Conservation (phyloP, 306 rosid genomes). For the Crotalaria pallida region DNA sequence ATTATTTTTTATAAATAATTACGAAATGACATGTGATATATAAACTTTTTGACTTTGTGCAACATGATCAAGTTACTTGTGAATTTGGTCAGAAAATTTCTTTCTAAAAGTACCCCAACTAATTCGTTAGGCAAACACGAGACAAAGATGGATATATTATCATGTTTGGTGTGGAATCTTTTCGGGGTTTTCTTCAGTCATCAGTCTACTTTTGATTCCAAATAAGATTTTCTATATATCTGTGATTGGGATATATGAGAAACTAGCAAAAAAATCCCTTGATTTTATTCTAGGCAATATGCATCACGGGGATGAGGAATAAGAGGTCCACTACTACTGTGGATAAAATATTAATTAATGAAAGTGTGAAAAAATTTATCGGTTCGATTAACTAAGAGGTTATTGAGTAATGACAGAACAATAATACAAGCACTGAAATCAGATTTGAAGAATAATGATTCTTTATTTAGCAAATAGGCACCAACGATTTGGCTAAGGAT, state of each 20-base stretch:
- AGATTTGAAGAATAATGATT: neutral
- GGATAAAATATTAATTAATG: neutral
- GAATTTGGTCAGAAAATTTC: neutral
- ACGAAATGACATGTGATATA: too few species aligned
- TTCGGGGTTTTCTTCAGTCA: neutral
- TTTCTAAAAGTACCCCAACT: conserved; percentile 2
- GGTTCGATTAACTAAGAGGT: neutral
- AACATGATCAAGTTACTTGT: neutral
- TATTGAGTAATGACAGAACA: too few species aligned
- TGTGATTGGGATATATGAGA: neutral
- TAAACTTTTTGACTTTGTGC: conserved; percentile 17
- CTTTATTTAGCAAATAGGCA: neutral
- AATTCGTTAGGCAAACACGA: conserved; percentile 9
- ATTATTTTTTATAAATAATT: too few species aligned
- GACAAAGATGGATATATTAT: neutral
- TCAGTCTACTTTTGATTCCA: neutral
- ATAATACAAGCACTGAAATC: neutral
- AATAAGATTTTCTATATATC: neutral
- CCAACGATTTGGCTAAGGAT: neutral
- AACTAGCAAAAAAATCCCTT: neutral
- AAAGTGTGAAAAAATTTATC: neutral
- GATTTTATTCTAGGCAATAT: conserved; percentile 46
- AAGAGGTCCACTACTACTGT: conserved; percentile 23
- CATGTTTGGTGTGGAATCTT: conserved; percentile 19
- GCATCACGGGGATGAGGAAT: conserved; percentile 34